These are phyloP conservation scores for Aspergillus ostianus DNA, from an alignment of 495 filamentous ascomycete genomes.

Conservation along the genomic window DNA sequence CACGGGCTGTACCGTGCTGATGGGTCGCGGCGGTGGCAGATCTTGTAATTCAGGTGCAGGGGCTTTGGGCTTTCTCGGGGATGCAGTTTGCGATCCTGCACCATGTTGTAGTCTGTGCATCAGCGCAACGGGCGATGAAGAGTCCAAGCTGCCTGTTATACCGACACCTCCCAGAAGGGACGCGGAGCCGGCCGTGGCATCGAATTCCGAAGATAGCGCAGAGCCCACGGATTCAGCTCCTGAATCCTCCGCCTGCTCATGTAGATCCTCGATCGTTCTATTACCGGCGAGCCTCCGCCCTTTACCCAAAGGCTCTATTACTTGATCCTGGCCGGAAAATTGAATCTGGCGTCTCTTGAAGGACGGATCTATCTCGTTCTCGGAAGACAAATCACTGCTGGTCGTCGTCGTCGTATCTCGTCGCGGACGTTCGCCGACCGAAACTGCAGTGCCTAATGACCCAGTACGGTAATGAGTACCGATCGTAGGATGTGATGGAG, in stretches of 20 bases:
- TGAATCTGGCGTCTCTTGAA: constrained; percentile 62
- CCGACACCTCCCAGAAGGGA: constrained; percentile 55
- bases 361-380: constrained; percentile 75
- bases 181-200: constrained; percentile 60
- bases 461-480: constrained; percentile 59
- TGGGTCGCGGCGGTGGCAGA: constrained; percentile 87
- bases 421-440: constrained; percentile 65
- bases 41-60: constrained; percentile 64
- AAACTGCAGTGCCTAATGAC: constrained; percentile 71
- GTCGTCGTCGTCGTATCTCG: constrained; percentile 87
- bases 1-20: constrained; percentile 77
- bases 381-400: constrained; percentile 88
- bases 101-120: constrained; percentile 44
- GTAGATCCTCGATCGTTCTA: constrained; percentile 40
- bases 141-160: constrained; percentile 40
- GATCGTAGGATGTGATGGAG: constrained; percentile 49
- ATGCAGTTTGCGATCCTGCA: constrained; percentile 40
- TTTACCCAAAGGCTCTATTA: constrained; percentile 56
- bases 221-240: constrained; percentile 64
- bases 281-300: constrained; percentile 59
- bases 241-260: constrained; percentile 59
- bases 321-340: constrained; percentile 47
- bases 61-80: constrained; percentile 59
- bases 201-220: constrained; percentile 67
- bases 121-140: constrained; percentile 43